Evolutionary conservation across 768 basidiomycete species (phyloP).

Genomic region (Daedaleopsis nitida): DNA sequence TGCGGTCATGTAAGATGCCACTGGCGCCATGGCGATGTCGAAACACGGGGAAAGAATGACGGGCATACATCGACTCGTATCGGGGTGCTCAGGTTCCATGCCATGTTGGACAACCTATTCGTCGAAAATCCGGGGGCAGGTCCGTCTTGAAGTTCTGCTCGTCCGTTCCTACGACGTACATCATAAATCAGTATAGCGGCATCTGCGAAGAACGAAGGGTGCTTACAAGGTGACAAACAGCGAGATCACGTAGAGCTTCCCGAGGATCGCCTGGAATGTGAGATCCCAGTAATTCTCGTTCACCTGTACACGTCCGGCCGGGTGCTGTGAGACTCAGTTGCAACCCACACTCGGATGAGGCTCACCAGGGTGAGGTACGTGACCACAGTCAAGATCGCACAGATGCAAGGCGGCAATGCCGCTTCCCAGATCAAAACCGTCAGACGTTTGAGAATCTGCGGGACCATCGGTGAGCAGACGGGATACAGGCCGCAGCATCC

Average conservation of each 20-base stretch:
- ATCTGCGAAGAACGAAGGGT: neutral
- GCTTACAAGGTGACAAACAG: constrained; percentile 32
- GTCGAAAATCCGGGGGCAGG: constrained; percentile 12
- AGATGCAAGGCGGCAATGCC: constrained; percentile 29
- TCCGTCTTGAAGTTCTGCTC: constrained; percentile 15
- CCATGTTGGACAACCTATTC: constrained; percentile 7
- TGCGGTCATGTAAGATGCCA: neutral
- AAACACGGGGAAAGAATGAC: neutral
- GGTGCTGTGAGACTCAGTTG: no score
- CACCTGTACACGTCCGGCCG: constrained; percentile 5
- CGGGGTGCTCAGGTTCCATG: constrained; percentile 12
- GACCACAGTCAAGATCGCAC: constrained; percentile 27
- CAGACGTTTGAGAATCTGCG: constrained; percentile 22
- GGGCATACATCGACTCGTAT: constrained; percentile 16
- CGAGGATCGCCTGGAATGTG: constrained; percentile 29
- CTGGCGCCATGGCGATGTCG: no score
- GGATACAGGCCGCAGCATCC: no score
- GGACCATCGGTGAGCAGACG: neutral
- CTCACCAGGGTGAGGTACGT: constrained; percentile 21
- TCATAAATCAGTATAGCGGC: neutral
- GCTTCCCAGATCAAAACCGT: constrained; percentile 31
- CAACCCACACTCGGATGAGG: no score
- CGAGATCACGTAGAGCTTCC: constrained; percentile 34
- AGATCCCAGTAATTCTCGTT: constrained; percentile 28
- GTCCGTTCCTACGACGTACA: constrained; percentile 7